Base-by-base conservation (phyloP, 1,284 basidiomycete species). In the Apiotrichum siamense region DNA sequence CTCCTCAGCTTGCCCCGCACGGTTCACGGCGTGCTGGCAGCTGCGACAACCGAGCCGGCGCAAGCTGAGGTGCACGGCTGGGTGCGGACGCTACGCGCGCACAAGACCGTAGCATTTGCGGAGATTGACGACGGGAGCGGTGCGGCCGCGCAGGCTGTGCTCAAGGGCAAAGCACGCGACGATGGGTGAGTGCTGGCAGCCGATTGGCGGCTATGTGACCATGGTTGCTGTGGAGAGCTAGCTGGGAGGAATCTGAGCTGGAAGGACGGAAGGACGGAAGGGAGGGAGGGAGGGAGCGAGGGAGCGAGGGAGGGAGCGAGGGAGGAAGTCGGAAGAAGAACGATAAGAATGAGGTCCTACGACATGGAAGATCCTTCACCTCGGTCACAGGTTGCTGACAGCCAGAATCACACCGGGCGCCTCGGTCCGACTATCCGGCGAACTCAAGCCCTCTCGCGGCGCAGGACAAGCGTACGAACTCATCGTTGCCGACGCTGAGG, bases 61-160 rank as follows among this genome's bases (percentile, higher is more conserved):
- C 35, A 18, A 11, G 35, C 32, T 2, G 15, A 5, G 10, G 59
- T 78, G 11, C 64, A 83, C 54, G 90, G 88, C 41, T 94, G 89
- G 88, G 77, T 96, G 47, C 85, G 84, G 64, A 87, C 85, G 1
- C 79, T 93, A 39, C 80, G 91, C 36, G 80, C 81, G 29, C 89
- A 93, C 74, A 94, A 94, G 77, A 84, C 84, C 49, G 78, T 92
- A 26, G 79, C 87, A 0, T 96, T 96, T 64, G 85, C 84, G 0
- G 84, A 87, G 38, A 71, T 96, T 48, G 83, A 81, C 44, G 92
- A 97, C 71, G 91, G 91, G 3, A 87, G 85, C 48, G 81, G 80
- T 1, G 63, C 77, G 7, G 81, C 81, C 1, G 64, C 94, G 15
- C 92, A 97, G 70, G 86, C 84, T 2, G 89, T 96, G 5, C 78